Percentiles rank a stretch among this genome's conserved stretches.
These are phyloP conservation scores for Neurospora pannonica DNA, from an alignment of 495 filamentous ascomycete species.

Conservation along the genomic window DNA sequence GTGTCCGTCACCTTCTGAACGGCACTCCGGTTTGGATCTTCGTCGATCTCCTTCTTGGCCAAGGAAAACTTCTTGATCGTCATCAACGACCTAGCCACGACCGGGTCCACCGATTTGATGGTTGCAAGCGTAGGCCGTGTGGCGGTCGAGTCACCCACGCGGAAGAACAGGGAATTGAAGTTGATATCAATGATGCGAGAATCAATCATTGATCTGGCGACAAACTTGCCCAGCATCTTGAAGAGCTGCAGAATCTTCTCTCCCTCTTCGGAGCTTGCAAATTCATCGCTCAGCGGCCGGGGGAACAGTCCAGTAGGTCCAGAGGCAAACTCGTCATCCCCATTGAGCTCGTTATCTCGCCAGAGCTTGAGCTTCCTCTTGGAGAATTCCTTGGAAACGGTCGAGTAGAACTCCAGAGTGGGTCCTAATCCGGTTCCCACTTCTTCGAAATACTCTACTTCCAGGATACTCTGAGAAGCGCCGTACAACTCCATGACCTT, in stretches of 20 bases:
- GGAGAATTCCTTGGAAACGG: constrained; percentile 93
- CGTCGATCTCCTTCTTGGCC: constrained; percentile 72
- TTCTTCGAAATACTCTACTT: constrained; percentile 98
- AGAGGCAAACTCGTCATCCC: constrained; percentile 76
- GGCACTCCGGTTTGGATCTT: constrained; percentile 51
- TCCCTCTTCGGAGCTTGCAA: constrained; percentile 63
- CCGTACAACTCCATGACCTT: constrained; percentile 99
- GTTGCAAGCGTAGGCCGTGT: constrained; percentile 86
- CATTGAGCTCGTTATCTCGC: constrained; percentile 79
- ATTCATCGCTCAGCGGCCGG: constrained; percentile 76
- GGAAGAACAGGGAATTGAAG: constrained; percentile 97
- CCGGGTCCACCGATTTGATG: constrained; percentile 79
- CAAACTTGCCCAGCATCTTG: constrained; percentile 93
- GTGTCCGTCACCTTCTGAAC: constrained; percentile 61
- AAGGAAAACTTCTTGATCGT: constrained; percentile 79
- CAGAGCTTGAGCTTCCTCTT: constrained; percentile 95
- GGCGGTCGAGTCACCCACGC: constrained; percentile 66
- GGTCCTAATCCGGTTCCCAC: constrained; percentile 95
- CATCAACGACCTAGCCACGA: constrained; percentile 76
- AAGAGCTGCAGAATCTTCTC: constrained; percentile 79
- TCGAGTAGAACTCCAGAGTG: constrained; percentile 97
- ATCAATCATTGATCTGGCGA: constrained; percentile 96
- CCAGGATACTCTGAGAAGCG: constrained; percentile 84
- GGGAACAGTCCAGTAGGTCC: constrained; percentile 84
- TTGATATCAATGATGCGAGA: constrained; percentile 96